Evolutionary conservation across 345 rosid genomes (phyloP).

Genomic region (Corchorus capsularis): DNA sequence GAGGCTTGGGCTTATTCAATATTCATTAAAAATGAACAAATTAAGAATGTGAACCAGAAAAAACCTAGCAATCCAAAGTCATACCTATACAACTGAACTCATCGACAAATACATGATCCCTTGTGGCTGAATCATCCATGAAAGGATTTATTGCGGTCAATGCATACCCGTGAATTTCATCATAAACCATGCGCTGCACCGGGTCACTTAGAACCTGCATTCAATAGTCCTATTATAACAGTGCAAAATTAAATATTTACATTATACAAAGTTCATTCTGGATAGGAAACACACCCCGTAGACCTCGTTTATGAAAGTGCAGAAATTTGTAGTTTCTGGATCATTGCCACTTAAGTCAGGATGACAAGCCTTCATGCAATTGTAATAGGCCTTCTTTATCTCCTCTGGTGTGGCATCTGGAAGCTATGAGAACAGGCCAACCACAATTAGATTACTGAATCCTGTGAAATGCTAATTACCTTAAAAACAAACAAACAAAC

Average conservation of each 20-base stretch:
- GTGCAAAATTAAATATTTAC: neutral
- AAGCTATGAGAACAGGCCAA: constrained; percentile 40
- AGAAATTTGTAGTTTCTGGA: constrained; percentile 82
- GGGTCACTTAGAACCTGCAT: constrained; percentile 95
- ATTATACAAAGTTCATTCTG: neutral
- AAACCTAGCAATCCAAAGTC: neutral
- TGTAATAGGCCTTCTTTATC: constrained; percentile 94
- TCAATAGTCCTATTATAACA: constrained; percentile 17
- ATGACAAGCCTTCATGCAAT: constrained; percentile 97
- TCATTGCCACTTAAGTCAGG: constrained; percentile 90
- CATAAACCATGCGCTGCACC: constrained; percentile 90
- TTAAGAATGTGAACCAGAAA: neutral
- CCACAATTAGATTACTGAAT: constrained; percentile 5
- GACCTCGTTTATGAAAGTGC: constrained; percentile 92
- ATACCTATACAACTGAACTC: constrained; percentile 97
- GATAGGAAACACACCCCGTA: constrained; percentile 59
- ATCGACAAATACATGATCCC: constrained; percentile 86
- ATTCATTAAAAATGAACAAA: neutral
- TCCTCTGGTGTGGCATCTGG: constrained; percentile 88
- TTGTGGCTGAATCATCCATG: constrained; percentile 62
- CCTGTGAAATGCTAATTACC: neutral
- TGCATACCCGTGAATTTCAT: constrained; percentile 94
- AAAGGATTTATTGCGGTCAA: constrained; percentile 85
- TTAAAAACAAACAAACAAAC: neutral
- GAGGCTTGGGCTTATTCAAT: neutral